Evolutionary conservation across 2,329 filamentous ascomycete genomes (phyloP).

Genomic region (Botrytis fragariae): DNA sequence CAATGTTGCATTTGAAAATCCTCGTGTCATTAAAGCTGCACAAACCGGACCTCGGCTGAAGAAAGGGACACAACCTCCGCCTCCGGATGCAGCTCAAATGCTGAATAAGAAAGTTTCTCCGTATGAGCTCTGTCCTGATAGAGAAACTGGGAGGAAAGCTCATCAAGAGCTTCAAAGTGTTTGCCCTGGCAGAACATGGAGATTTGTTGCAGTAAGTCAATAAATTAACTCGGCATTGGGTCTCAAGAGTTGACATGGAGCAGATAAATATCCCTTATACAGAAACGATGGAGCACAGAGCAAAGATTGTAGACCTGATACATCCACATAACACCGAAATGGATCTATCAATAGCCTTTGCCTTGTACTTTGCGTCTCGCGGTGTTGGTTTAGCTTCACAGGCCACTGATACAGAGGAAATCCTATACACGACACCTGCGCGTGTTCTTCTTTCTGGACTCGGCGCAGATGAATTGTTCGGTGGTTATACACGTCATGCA

Average conservation of each 20-base stretch:
- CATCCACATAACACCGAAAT: slow-evolving; percentile 96
- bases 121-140: slow-evolving; percentile 87
- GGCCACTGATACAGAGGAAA: slow-evolving; percentile 22
- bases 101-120: slow-evolving; percentile 36
- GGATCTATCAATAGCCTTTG: slow-evolving; percentile 91
- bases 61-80: slow-evolving; percentile 7
- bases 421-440: slow-evolving; percentile 64
- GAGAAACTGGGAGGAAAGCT: slow-evolving; percentile 78
- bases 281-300: slow-evolving; percentile 67
- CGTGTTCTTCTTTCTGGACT: slow-evolving; percentile 87
- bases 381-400: slow-evolving; percentile 51
- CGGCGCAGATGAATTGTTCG: slow-evolving; percentile 94
- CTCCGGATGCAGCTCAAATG: background rate
- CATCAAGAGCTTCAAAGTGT: slow-evolving; percentile 68
- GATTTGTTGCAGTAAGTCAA: slow-evolving; percentile 67
- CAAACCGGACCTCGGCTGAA: slow-evolving; percentile 40
- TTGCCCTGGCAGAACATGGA: slow-evolving; percentile 73
- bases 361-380: slow-evolving; percentile 90
- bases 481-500: slow-evolving; percentile 82
- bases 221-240: slow-evolving; percentile 15
- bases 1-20: slow-evolving; percentile 97
- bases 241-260: slow-evolving; percentile 19
- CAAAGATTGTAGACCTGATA: slow-evolving; percentile 72
- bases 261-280: slow-evolving; percentile 78
- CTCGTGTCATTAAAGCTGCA: slow-evolving; percentile 62